phyloP scores from a whole-genome alignment of 2,329 filamentous ascomycete species.

The Pseudopyricularia javanii region DNA sequence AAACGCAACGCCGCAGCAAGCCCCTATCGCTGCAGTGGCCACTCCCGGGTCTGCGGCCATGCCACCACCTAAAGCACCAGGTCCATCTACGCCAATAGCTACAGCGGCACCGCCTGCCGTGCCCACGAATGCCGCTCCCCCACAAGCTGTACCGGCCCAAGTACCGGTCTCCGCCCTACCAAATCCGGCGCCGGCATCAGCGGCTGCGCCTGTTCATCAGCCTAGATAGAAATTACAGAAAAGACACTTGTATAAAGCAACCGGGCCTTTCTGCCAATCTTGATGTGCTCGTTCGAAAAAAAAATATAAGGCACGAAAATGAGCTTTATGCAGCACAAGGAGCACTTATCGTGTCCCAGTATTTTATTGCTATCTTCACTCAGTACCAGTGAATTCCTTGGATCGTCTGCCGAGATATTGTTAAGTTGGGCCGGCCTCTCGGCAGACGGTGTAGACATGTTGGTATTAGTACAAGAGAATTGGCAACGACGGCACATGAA shows the following conservation, averaged over 20 bases:
- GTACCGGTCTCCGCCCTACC: neutral
- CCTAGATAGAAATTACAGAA: neutral
- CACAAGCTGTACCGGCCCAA: neutral
- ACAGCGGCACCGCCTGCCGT: neutral
- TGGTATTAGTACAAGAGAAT: too few relatives aligned
- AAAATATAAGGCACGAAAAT: too few relatives aligned
- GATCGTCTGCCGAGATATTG: too few relatives aligned
- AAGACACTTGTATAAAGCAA: too few relatives aligned
- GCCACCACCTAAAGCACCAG: neutral
- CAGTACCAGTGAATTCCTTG: too few relatives aligned
- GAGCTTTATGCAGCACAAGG: too few relatives aligned
- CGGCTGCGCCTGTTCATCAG: neutral
- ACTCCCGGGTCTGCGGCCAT: neutral
- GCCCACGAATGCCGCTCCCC: neutral
- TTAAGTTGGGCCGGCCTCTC: too few relatives aligned
- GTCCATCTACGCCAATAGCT: neutral
- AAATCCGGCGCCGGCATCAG: neutral
- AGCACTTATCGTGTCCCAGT: too few relatives aligned
- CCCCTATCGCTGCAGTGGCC: neutral
- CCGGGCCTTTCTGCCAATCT: neutral
- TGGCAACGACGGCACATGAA: too few relatives aligned
- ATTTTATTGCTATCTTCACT: too few relatives aligned
- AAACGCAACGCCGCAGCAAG: neutral
- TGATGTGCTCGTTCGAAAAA: too few relatives aligned
- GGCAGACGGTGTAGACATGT: too few relatives aligned